Base-by-base conservation (phyloP, 192 early-diverging fungal genomes). In the Backusella circina region DNA sequence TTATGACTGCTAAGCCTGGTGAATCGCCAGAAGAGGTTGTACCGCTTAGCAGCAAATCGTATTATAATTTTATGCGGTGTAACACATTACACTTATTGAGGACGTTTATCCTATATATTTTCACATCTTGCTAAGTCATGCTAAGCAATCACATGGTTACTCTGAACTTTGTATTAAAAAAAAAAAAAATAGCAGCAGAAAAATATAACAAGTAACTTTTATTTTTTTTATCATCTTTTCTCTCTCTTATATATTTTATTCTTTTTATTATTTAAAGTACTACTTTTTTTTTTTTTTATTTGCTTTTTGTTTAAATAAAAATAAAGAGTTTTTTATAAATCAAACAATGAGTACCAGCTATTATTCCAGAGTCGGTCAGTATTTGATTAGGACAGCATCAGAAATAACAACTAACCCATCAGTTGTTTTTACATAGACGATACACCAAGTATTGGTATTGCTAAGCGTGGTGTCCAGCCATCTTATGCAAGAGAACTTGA, bases 401-500 rank as follows among this genome's bases (percentile, higher is more conserved):
- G 23, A 21, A 8, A 50, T 5, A 50, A 6, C 0, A 26, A 57
- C 23, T 44, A 70, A 31, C 23, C 30, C 2, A 18, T 31, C 23
- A 2, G 2, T 12, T 21, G 12, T 69, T 41, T 3, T 7, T n/a
- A 0, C 16, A 31, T 44, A 70, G 68, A 44, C 26, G 36, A 70
- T 31, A 1, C 28, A 12, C 28, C 32, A 57, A 67, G 32, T 67
- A 64, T 51, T 6, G 78, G 72, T 37, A 70, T 79, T 51, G 77
- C 72, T 18, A 67, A 69, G 33, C 35, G 64, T 13, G 78, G 78
- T n/a, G 26, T 79, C 1, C 78, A 79, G 57, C 73, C 73, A 64
- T 66, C 78, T 69, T 79, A 75, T 67, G 73, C 78, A 67, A 73
- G 67, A 71, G 73, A 79, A 70, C 26, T 65, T 65, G 36, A 50